Percentiles rank a stretch among this genome's conserved stretches.
phyloP scores from a whole-genome alignment of 163 green algal genomes.

The Coccomyxa subellipsoidea region DNA sequence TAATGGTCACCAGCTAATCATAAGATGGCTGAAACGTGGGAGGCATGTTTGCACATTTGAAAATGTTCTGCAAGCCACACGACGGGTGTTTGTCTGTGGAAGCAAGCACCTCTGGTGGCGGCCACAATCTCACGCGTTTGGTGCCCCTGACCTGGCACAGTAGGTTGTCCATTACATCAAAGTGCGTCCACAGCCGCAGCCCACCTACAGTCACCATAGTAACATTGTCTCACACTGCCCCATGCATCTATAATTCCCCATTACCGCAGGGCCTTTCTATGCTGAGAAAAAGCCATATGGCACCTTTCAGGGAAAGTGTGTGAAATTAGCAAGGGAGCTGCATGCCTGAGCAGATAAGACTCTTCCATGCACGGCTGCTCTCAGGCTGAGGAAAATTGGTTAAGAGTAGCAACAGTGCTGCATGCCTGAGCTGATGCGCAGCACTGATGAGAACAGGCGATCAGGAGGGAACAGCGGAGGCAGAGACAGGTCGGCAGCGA shows the following conservation, averaged over 20 bases:
- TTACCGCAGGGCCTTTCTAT: too few relatives aligned
- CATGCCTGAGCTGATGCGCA: slow-evolving; percentile 35
- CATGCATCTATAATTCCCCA: too few relatives aligned
- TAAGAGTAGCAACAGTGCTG: neutral
- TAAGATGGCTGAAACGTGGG: too few relatives aligned
- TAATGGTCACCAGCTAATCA: too few relatives aligned
- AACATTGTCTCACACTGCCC: too few relatives aligned
- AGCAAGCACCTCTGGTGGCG: slow-evolving; percentile 35
- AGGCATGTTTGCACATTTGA: slow-evolving; percentile 2
- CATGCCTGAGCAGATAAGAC: too few relatives aligned
- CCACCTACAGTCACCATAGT: slow-evolving; percentile 15
- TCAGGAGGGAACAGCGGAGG: slow-evolving; percentile 26
- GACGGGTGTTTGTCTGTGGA: too few relatives aligned
- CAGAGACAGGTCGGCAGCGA: slow-evolving; percentile 31
- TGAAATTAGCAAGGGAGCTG: too few relatives aligned
- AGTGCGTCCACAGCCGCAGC: slow-evolving; percentile 56
- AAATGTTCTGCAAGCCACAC: too few relatives aligned
- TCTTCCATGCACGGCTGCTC: too few relatives aligned
- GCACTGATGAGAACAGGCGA: slow-evolving; percentile 32
- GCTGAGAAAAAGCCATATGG: too few relatives aligned
- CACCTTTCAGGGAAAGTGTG: too few relatives aligned
- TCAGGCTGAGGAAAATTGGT: neutral
- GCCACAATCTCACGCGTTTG: slow-evolving; percentile 55
- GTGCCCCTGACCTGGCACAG: slow-evolving; percentile 51
- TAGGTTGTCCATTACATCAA: slow-evolving; percentile 61